These are phyloP conservation scores for Hypoxylon rubiginosum DNA, from an alignment of 2,329 filamentous ascomycete genomes.

Conservation along the genomic window DNA sequence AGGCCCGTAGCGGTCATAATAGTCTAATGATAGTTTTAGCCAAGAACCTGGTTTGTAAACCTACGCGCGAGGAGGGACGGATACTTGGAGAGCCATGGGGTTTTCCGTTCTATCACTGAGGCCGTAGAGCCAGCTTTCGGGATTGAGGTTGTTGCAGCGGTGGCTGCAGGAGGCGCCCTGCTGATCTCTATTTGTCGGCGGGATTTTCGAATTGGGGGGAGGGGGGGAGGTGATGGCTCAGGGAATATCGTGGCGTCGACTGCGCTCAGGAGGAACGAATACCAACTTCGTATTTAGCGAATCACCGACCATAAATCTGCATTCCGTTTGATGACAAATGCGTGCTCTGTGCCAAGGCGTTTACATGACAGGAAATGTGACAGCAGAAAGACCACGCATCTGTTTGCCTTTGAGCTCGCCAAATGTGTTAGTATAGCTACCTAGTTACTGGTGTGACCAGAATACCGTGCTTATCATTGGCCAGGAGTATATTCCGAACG, in stretches of 20 bases:
- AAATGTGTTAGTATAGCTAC: not conserved
- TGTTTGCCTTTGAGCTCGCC: not conserved
- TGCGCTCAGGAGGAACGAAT: conserved; percentile 13
- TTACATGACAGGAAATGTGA: not conserved
- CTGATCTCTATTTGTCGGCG: conserved; percentile 14
- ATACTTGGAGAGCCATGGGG: not conserved
- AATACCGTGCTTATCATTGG: conserved; percentile 14
- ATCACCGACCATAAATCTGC: conserved; percentile 19
- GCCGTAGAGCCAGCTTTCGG: not conserved
- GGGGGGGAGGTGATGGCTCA: conserved; percentile 10
- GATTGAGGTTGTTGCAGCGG: conserved; percentile 6
- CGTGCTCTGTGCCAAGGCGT: not conserved
- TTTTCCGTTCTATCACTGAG: conserved; percentile 1
- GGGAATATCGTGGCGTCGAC: conserved; percentile 22
- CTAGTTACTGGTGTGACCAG: conserved; percentile 11
- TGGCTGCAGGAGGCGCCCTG: conserved; percentile 15
- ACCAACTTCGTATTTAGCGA: conserved; percentile 23
- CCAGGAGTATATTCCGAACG: not conserved
- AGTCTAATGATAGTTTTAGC: conserved; percentile 44
- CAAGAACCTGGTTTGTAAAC: conserved; percentile 4
- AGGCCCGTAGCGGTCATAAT: conserved; percentile 41
- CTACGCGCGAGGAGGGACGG: not conserved
- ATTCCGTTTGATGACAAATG: not conserved
- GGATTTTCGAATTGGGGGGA: conserved; percentile 20
- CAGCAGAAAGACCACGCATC: not conserved